Conservation (phyloP, 148 eudicot species). For the Fagopyrum esculentum region DNA sequence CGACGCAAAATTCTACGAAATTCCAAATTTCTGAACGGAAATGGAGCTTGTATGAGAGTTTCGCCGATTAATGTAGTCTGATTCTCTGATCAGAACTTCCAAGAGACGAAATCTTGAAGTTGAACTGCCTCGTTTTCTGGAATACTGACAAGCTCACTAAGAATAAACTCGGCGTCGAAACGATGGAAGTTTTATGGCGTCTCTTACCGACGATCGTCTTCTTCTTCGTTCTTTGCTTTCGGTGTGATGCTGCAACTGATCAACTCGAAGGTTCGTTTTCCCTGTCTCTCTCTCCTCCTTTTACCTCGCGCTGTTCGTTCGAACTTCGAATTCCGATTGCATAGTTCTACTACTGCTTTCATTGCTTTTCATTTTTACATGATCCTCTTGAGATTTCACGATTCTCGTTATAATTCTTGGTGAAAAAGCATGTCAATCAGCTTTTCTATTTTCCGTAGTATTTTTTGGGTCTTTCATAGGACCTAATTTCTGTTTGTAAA, state of each 20-base stretch:
- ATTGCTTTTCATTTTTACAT: neutral
- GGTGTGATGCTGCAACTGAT: constrained; percentile 7
- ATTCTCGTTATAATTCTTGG: neutral
- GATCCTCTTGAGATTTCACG: neutral
- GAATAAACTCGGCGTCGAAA: neutral
- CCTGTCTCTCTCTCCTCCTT: neutral
- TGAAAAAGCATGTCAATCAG: neutral
- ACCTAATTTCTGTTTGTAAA: neutral
- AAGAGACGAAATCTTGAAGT: neutral
- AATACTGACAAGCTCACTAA: neutral
- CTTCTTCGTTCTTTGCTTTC: constrained; percentile 9
- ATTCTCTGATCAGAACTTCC: constrained; percentile 2
- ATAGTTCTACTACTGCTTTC: neutral
- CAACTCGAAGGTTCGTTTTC: constrained; percentile 12
- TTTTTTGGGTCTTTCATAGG: neutral
- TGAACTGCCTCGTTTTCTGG: neutral
- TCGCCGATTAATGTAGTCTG: neutral
- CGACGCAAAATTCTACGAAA: neutral
- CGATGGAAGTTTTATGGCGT: neutral
- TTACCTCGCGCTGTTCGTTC: neutral
- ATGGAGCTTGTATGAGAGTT: neutral
- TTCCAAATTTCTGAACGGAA: neutral
- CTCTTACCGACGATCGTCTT: constrained; percentile 3
- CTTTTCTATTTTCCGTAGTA: neutral
- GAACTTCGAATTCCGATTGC: neutral